Conservation (phyloP, 2,329 filamentous ascomycete species). For the Nannizziopsis arthrosporioides region DNA sequence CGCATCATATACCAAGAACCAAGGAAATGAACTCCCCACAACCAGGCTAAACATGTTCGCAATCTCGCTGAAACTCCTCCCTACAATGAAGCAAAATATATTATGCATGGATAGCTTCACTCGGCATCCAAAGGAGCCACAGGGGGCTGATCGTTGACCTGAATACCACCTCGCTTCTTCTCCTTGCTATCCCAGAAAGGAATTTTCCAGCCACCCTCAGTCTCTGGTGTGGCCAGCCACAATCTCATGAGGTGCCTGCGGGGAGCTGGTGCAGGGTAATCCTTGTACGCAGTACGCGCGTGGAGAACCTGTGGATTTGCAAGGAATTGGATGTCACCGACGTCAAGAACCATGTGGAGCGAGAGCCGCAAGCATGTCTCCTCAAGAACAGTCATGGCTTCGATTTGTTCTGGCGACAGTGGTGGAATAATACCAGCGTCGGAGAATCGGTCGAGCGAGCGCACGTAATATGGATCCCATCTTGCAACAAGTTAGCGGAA, state of each 20-base stretch:
- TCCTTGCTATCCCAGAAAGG: conserved; percentile 70
- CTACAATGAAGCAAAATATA: no score
- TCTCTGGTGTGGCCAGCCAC: conserved; percentile 73
- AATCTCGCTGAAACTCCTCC: no score
- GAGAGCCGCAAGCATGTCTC: conserved; percentile 60
- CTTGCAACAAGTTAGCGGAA: conserved; percentile 18
- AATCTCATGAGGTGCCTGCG: conserved; percentile 68
- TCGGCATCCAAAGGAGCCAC: conserved; percentile 67
- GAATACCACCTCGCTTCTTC: conserved; percentile 80
- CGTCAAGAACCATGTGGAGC: conserved; percentile 74
- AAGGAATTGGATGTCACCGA: conserved; percentile 81
- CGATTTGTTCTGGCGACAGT: conserved; percentile 55
- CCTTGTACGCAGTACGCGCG: conserved; percentile 67
- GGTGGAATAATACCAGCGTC: conserved; percentile 61
- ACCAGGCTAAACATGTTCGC: no score
- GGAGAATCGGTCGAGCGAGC: conserved; percentile 62
- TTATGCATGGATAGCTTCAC: conserved; percentile 31
- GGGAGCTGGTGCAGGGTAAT: conserved; percentile 55
- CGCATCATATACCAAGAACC: no score
- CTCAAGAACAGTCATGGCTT: conserved; percentile 60
- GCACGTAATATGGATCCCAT: conserved; percentile 82
- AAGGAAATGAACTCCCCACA: no score
- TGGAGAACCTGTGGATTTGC: conserved; percentile 72
- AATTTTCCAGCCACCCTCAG: conserved; percentile 72
- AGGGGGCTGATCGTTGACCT: conserved; percentile 69